A percentile compares a stretch with the other conserved stretches of the same genome.
Evolutionary conservation across 768 basidiomycete genomes (phyloP).

Genomic region (Gloeopeniophorella convolvens): DNA sequence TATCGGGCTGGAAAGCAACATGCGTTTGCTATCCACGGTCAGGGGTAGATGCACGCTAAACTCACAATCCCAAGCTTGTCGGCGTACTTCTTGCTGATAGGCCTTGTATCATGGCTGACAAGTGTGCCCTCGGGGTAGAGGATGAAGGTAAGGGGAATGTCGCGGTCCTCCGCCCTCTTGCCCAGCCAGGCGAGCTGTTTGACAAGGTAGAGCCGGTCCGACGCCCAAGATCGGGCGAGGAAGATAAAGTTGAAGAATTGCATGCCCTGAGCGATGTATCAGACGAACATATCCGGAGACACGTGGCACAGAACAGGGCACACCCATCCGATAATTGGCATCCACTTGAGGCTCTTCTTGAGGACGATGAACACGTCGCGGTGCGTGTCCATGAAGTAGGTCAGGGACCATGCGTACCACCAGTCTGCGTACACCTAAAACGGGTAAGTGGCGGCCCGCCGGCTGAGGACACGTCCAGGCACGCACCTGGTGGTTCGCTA

Average conservation of each 20-base stretch:
- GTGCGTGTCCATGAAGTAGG: conserved; percentile 62
- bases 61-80: conserved; percentile 85
- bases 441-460: neutral
- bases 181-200: conserved; percentile 63
- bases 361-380: conserved; percentile 82
- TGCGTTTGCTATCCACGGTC: neutral
- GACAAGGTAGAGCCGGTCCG: conserved; percentile 66
- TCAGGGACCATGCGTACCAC: conserved; percentile 83
- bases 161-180: conserved; percentile 55
- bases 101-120: conserved; percentile 79
- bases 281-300: neutral
- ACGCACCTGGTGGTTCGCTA: conserved; percentile 87
- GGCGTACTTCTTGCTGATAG: conserved; percentile 80
- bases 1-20: conserved; percentile 52
- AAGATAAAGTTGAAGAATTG: conserved; percentile 94
- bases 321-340: conserved; percentile 89
- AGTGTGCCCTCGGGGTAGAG: conserved; percentile 97
- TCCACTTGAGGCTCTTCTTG: conserved; percentile 82
- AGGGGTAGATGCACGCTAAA: conserved; percentile 22
- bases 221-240: conserved; percentile 84
- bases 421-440: conserved; percentile 69
- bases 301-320: conserved; percentile 19
- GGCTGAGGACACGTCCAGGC: neutral
- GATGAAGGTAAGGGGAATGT: conserved; percentile 72
- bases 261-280: conserved; percentile 60